These are phyloP conservation scores for Aspergillus kassunensis DNA, from an alignment of 495 filamentous ascomycete species.

Conservation along the genomic window DNA sequence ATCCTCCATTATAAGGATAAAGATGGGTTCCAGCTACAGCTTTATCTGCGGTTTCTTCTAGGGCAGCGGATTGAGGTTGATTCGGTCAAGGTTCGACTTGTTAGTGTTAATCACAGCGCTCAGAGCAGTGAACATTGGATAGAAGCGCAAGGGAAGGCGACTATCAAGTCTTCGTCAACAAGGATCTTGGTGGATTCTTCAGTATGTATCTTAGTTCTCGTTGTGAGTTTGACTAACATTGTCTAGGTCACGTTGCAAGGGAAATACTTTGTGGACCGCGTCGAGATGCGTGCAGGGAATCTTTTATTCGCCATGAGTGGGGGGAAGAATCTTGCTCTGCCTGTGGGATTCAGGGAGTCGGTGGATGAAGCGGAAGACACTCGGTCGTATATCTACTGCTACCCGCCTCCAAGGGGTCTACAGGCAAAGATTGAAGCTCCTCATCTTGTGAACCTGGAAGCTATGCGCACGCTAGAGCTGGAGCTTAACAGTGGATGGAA, in stretches of 20 bases:
- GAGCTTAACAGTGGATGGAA: constrained; percentile 75
- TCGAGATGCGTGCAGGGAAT: constrained; percentile 65
- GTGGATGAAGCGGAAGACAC: constrained; percentile 30
- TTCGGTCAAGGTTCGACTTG: constrained; percentile 62
- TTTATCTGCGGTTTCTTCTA: constrained; percentile 70
- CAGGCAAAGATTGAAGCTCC: constrained; percentile 45
- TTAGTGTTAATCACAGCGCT: constrained; percentile 26
- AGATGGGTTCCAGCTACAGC: constrained; percentile 72
- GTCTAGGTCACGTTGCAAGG: constrained; percentile 63
- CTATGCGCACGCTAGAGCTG: constrained; percentile 70
- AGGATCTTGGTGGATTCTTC: constrained; percentile 38
- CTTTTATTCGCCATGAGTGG: constrained; percentile 53
- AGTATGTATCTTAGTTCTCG: constrained; percentile 31
- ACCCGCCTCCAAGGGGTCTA: constrained; percentile 44
- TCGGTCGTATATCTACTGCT: constrained; percentile 48
- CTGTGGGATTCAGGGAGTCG: constrained; percentile 42
- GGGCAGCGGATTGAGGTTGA: constrained; percentile 65
- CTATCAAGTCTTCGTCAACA: constrained; percentile 38
- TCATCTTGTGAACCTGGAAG: constrained; percentile 64
- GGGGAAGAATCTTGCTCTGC: constrained; percentile 30
- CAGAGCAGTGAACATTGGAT: constrained; percentile 43
- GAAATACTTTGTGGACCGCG: constrained; percentile 68
- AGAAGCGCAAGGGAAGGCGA: constrained; percentile 28
- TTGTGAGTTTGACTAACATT: constrained; percentile 26
- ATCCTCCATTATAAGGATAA: constrained; percentile 64